These are phyloP conservation scores for Plenodomus tracheiphilus DNA, from an alignment of 2,329 filamentous ascomycete species.

Conservation along the genomic window DNA sequence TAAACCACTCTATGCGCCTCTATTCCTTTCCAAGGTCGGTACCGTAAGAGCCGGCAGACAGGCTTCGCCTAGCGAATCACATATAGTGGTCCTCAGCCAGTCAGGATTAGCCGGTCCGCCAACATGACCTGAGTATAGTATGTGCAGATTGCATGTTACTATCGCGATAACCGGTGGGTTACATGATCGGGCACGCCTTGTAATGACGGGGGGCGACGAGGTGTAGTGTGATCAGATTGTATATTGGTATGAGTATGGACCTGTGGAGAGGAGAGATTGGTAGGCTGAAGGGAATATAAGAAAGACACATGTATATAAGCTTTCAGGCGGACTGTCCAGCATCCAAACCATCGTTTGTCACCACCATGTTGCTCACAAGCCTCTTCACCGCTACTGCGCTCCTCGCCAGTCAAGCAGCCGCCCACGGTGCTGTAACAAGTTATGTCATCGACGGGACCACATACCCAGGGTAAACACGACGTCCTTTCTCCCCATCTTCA, in stretches of 20 bases:
- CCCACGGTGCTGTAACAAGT: conserved; percentile 42
- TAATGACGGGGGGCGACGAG: conserved; percentile 2
- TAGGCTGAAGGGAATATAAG: background rate
- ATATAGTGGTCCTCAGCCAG: conserved; percentile 23
- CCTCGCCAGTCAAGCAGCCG: conserved; percentile 34
- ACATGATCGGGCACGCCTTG: conserved; percentile 6
- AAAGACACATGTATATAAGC: no score
- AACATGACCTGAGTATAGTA: conserved; percentile 21
- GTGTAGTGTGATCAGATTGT: conserved; percentile 12
- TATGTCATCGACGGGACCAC: conserved; percentile 40
- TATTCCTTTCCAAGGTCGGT: conserved; percentile 20
- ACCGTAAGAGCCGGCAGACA: conserved; percentile 28
- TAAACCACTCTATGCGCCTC: conserved; percentile 16
- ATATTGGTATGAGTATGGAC: no score
- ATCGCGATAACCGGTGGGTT: conserved; percentile 23
- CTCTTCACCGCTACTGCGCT: conserved; percentile 39
- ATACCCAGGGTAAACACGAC: conserved; percentile 31
- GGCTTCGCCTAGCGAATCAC: conserved; percentile 15
- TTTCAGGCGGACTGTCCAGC: no score
- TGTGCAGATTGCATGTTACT: conserved; percentile 28
- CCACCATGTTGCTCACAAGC: conserved; percentile 44
- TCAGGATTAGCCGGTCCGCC: conserved; percentile 26
- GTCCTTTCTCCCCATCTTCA: background rate
- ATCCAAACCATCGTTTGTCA: conserved; percentile 1
- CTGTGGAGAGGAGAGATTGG: conserved; percentile 2